These are phyloP conservation scores for Paecilomyces formosus DNA, from an alignment of 2,329 filamentous ascomycete species.

Conservation along the genomic window DNA sequence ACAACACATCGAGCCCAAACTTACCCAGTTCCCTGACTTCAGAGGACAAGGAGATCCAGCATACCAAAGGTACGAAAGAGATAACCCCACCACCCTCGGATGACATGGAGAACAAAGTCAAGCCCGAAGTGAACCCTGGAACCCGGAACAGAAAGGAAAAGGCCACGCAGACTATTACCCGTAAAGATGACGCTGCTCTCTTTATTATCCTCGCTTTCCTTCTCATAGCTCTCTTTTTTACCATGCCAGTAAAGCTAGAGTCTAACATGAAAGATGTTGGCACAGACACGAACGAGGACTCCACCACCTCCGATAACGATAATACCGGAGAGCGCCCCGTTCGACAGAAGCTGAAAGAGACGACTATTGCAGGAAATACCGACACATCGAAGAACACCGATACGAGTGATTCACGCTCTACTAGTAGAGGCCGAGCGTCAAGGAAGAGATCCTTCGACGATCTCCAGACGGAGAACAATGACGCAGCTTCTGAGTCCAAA, in stretches of 20 bases:
- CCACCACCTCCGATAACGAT: slow-evolving; percentile 29
- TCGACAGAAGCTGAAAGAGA: slow-evolving; percentile 55
- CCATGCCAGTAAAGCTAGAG: background rate
- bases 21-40: background rate
- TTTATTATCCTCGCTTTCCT: background rate
- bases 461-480: slow-evolving; percentile 16
- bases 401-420: slow-evolving; percentile 7
- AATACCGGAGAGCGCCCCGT: slow-evolving; percentile 47
- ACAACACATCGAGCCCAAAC: background rate
- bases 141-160: background rate
- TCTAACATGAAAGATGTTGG: slow-evolving; percentile 6
- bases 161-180: background rate
- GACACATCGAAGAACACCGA: slow-evolving; percentile 8
- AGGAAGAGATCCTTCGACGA: slow-evolving; percentile 31
- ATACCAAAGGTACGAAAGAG: background rate
- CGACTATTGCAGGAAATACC: slow-evolving; percentile 43
- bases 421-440: slow-evolving; percentile 12
- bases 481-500: slow-evolving; percentile 12
- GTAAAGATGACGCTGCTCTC: background rate
- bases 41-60: background rate
- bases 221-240: background rate
- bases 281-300: slow-evolving; percentile 15
- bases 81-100: background rate
- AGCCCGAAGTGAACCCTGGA: background rate
- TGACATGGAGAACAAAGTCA: background rate